Conservation (phyloP, 192 early-diverging fungal species). For the Backusella macrospora region DNA sequence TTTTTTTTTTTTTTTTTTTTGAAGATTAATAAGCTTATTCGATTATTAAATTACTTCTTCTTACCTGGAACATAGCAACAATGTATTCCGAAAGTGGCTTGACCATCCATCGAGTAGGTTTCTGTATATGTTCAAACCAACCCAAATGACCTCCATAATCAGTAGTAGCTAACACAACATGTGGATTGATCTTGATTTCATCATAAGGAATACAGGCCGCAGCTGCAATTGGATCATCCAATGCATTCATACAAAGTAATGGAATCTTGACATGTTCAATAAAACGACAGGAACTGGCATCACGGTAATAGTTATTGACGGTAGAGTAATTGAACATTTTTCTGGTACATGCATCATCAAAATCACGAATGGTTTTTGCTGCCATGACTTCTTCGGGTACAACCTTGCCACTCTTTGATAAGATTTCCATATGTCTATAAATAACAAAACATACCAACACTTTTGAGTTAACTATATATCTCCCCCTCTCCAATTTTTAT, state of each 20-base stretch:
- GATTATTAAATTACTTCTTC: not conserved
- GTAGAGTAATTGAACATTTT: conserved; percentile 78
- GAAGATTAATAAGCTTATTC: not conserved
- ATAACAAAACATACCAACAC: not conserved
- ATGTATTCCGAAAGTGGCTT: conserved; percentile 71
- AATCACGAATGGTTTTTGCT: conserved; percentile 71
- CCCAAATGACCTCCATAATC: conserved; percentile 89
- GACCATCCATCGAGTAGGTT: conserved; percentile 61
- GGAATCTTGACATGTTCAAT: conserved; percentile 74
- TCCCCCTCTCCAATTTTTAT: not conserved
- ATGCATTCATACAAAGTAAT: conserved; percentile 76
- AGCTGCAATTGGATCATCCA: conserved; percentile 91
- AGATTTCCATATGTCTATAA: conserved; percentile 41
- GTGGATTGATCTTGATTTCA: conserved; percentile 76
- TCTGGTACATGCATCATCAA: conserved; percentile 81
- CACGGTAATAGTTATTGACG: conserved; percentile 79
- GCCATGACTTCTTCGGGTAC: conserved; percentile 54
- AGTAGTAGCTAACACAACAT: conserved; percentile 82
- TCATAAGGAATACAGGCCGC: conserved; percentile 70
- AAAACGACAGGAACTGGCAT: conserved; percentile 64
- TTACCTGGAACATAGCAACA: conserved; percentile 53
- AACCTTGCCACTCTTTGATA: conserved; percentile 52
- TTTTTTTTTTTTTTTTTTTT: not conserved
- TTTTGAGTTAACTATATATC: no score
- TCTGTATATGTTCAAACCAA: conserved; percentile 69